Conservation (phyloP, 495 filamentous ascomycete genomes). For the Mycothermus thermophilus region DNA sequence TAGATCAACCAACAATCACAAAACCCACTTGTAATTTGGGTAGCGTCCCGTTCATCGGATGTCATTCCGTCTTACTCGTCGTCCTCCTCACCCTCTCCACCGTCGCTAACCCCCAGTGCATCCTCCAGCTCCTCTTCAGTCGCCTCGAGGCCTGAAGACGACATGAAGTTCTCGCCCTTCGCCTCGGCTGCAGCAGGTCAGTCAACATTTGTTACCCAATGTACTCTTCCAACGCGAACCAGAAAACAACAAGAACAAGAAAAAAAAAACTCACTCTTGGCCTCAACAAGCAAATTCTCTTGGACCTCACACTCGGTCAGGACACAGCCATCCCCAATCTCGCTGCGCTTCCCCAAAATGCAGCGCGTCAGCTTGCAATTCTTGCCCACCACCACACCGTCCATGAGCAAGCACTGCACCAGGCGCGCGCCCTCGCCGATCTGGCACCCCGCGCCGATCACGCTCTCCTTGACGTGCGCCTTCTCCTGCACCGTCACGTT, state of each 20-base stretch:
- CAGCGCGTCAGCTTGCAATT: slow-evolving; percentile 67
- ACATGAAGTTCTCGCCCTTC: slow-evolving; percentile 77
- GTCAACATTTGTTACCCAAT: background rate
- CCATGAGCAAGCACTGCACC: slow-evolving; percentile 76
- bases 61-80: slow-evolving; percentile 8
- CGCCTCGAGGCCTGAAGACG: slow-evolving; percentile 60
- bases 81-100: slow-evolving; percentile 19
- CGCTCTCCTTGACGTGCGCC: slow-evolving; percentile 72
- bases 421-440: slow-evolving; percentile 71
- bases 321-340: slow-evolving; percentile 59
- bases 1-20: no score
- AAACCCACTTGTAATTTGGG: no score
- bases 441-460: slow-evolving; percentile 73
- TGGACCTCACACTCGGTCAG: slow-evolving; percentile 85
- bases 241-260: background rate
- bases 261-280: slow-evolving; percentile 46
- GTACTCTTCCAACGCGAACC: background rate
- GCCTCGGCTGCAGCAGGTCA: slow-evolving; percentile 42
- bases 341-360: slow-evolving; percentile 60
- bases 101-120: no score
- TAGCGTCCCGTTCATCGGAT: no score
- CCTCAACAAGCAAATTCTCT: slow-evolving; percentile 67
- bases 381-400: slow-evolving; percentile 68
- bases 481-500: slow-evolving; percentile 78
- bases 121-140: slow-evolving; percentile 39